Evolutionary conservation across 139 green algal species (phyloP).

Genomic region (Micromonas commoda): DNA sequence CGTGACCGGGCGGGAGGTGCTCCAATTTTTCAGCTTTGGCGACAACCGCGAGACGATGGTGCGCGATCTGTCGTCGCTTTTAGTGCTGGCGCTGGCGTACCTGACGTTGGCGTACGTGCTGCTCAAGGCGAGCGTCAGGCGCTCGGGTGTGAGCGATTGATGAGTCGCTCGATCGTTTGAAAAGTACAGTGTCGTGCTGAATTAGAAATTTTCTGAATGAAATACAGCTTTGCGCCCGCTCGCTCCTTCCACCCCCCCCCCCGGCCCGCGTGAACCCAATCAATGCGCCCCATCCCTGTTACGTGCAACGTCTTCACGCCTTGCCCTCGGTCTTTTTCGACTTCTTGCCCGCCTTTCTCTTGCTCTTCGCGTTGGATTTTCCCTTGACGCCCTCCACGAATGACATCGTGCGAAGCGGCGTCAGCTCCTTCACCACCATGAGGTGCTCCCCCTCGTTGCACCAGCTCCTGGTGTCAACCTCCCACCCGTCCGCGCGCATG

Average conservation of each 20-base stretch:
- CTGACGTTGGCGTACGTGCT: conserved; percentile 1
- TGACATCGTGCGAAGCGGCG: conserved; percentile 19
- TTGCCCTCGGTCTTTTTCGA: too few species aligned
- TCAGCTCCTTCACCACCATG: neutral
- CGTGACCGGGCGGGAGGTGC: conserved; percentile 11
- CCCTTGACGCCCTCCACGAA: neutral
- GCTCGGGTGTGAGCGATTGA: neutral
- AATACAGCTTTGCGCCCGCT: too few species aligned
- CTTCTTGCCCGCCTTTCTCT: neutral
- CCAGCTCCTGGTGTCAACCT: conserved; percentile 1
- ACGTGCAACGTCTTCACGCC: too few species aligned
- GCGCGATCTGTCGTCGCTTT: neutral
- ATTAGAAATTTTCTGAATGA: neutral
- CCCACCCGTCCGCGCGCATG: conserved; percentile 10
- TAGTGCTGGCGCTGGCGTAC: neutral
- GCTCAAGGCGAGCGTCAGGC: neutral
- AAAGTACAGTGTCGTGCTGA: too few species aligned
- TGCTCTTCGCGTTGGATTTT: neutral
- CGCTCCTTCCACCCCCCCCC: too few species aligned
- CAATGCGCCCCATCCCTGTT: too few species aligned
- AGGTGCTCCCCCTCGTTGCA: conserved; percentile 1
- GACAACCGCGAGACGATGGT: neutral
- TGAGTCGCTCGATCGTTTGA: too few species aligned
- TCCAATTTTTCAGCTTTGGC: conserved; percentile 18
- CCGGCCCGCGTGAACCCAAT: too few species aligned